phyloP scores from a whole-genome alignment of 805 yeast genomes.

The Zygoascus bituminiphila region DNA sequence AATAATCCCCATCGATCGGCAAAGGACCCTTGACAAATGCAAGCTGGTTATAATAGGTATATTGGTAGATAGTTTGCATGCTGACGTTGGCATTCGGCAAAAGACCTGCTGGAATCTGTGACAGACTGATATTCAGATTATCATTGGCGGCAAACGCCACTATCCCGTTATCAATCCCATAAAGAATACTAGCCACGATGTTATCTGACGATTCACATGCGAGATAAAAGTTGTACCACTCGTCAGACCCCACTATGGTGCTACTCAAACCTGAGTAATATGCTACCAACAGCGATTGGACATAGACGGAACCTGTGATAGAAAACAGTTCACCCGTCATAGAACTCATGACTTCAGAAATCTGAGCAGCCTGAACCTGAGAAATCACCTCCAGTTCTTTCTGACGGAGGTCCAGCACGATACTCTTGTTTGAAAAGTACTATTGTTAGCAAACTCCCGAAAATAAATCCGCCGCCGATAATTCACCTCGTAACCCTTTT shows the following conservation, averaged over 20 bases:
- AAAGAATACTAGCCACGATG: slow-evolving; percentile 17
- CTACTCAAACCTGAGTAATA: slow-evolving; percentile 25
- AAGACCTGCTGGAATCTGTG: slow-evolving; percentile 9
- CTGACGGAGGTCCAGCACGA: slow-evolving; percentile 50
- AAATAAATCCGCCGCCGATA: neutral
- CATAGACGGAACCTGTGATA: slow-evolving; percentile 48
- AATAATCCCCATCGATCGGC: slow-evolving; percentile 6
- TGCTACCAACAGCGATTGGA: slow-evolving; percentile 49
- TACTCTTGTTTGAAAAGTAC: slow-evolving; percentile 53
- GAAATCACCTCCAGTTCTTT: slow-evolving; percentile 71
- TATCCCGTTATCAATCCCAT: slow-evolving; percentile 4
- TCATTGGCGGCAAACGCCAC: slow-evolving; percentile 3
- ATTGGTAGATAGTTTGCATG: slow-evolving; percentile 1
- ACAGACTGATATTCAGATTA: neutral
- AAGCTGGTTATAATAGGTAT: slow-evolving; percentile 3
- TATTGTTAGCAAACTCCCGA: slow-evolving; percentile 1
- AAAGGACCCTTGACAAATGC: slow-evolving; percentile 19
- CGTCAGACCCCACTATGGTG: slow-evolving; percentile 2
- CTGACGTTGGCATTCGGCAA: slow-evolving; percentile 9
- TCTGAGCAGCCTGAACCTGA: slow-evolving; percentile 69
- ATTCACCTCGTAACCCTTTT: too few relatives aligned
- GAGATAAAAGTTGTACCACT: slow-evolving; percentile 11
- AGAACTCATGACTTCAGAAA: slow-evolving; percentile 55
- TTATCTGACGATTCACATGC: slow-evolving; percentile 19
- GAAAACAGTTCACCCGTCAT: slow-evolving; percentile 61